Evolutionary conservation across 371 early-diverging fungal species (phyloP).

Genomic region (Saksenaea oblongispora): DNA sequence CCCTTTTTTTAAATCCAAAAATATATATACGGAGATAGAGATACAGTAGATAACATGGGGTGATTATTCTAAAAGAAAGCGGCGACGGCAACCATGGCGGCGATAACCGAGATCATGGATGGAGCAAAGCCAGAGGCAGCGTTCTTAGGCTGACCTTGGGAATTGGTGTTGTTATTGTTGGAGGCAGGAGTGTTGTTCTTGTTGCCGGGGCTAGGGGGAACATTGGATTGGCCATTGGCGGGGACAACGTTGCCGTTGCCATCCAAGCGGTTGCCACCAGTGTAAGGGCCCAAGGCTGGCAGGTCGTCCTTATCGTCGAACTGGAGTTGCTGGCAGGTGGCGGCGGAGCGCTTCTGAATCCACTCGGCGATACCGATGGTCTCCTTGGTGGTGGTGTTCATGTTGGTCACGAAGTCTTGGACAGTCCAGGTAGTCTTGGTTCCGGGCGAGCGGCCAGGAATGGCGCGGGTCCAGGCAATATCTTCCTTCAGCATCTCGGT

Average conservation of each 20-base stretch:
- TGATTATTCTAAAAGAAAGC: not conserved
- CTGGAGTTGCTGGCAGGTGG: constrained; percentile 33
- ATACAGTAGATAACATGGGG: too few species aligned
- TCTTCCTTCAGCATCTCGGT: constrained; percentile 52
- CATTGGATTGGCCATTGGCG: constrained; percentile 10
- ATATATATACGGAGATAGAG: too few species aligned
- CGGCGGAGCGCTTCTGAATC: constrained; percentile 32
- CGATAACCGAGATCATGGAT: not conserved
- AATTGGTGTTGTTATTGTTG: not conserved
- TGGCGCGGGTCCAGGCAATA: constrained; percentile 52
- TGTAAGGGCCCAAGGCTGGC: constrained; percentile 37
- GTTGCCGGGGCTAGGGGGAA: constrained; percentile 7
- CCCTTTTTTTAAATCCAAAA: too few species aligned
- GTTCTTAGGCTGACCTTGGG: not conserved
- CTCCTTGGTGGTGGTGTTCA: constrained; percentile 25
- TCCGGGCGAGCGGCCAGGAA: constrained; percentile 49
- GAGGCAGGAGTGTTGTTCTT: not conserved
- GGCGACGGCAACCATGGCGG: not conserved
- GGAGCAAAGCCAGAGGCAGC: not conserved
- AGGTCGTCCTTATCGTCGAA: constrained; percentile 44
- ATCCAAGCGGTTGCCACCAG: constrained; percentile 30
- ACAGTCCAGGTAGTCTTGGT: constrained; percentile 39
- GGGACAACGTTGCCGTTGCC: constrained; percentile 31
- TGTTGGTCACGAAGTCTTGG: constrained; percentile 41
- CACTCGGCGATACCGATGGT: constrained; percentile 30